These are phyloP conservation scores for Tetrahymena thermophila DNA, from an alignment of 73 alveolate genomes.

Conservation along the genomic window DNA sequence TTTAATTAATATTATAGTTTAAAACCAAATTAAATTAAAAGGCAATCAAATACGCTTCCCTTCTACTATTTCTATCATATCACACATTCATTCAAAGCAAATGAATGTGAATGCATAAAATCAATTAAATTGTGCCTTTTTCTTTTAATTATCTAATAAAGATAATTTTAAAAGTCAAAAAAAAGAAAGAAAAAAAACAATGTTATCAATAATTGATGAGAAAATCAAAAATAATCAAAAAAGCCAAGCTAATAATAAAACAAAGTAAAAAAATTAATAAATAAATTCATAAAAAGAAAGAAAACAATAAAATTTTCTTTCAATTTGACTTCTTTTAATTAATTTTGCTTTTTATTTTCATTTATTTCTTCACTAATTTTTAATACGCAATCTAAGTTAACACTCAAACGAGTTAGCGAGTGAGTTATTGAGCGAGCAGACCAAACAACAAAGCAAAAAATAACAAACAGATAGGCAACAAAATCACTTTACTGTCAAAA, in stretches of 20 bases:
- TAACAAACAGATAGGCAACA: no score
- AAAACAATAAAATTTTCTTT: background rate
- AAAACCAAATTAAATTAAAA: background rate
- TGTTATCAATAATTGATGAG: background rate
- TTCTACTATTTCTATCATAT: background rate
- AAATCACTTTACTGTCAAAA: background rate
- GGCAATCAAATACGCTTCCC: background rate
- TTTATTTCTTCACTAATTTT: background rate
- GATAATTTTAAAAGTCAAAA: background rate
- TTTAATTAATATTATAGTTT: background rate
- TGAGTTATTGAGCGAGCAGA: background rate
- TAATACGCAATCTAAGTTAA: background rate
- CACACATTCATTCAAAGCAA: background rate
- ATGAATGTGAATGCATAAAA: background rate
- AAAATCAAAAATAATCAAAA: background rate
- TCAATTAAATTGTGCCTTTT: background rate
- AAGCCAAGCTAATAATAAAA: background rate
- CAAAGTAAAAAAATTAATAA: background rate
- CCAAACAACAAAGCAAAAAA: background rate
- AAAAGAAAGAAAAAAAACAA: background rate
- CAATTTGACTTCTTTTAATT: background rate
- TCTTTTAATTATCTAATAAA: background rate
- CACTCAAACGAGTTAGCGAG: background rate
- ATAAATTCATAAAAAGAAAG: background rate
- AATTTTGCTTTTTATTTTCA: background rate